Evolutionary conservation across 257 asterid genomes (phyloP).

Genomic region (Solanum dulcamara): DNA sequence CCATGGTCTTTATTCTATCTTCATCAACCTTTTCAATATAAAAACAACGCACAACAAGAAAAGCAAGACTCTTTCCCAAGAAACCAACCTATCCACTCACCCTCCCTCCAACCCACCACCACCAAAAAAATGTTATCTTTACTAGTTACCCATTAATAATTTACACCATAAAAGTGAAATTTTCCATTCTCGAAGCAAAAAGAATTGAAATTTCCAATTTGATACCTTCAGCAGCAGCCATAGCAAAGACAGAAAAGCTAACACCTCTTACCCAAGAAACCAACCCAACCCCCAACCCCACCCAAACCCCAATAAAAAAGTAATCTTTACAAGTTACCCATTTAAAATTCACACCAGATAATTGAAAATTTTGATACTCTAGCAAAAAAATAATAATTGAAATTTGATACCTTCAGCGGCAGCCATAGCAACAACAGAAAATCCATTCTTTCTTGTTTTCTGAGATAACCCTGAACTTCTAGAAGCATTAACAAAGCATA

Average conservation of each 20-base stretch:
- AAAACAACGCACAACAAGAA: background rate
- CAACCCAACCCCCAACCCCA: too few species aligned
- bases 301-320: background rate
- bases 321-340: background rate
- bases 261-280: background rate
- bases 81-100: background rate
- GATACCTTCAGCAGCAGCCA: slow-evolving; percentile 62
- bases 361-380: background rate
- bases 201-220: background rate
- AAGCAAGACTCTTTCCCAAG: background rate
- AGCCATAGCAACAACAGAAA: slow-evolving; percentile 26
- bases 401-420: slow-evolving; percentile 44
- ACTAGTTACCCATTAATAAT: background rate
- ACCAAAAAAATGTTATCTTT: background rate
- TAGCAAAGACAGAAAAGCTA: background rate
- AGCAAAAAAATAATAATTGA: background rate
- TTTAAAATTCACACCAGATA: background rate
- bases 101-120: background rate
- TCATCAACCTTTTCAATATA: background rate
- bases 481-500: slow-evolving; percentile 19
- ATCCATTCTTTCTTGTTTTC: background rate
- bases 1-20: background rate
- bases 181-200: background rate
- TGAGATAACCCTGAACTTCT: slow-evolving; percentile 4
- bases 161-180: background rate